phyloP scores from a whole-genome alignment of 768 basidiomycete genomes.

The Tricholoma hemisulphureum region DNA sequence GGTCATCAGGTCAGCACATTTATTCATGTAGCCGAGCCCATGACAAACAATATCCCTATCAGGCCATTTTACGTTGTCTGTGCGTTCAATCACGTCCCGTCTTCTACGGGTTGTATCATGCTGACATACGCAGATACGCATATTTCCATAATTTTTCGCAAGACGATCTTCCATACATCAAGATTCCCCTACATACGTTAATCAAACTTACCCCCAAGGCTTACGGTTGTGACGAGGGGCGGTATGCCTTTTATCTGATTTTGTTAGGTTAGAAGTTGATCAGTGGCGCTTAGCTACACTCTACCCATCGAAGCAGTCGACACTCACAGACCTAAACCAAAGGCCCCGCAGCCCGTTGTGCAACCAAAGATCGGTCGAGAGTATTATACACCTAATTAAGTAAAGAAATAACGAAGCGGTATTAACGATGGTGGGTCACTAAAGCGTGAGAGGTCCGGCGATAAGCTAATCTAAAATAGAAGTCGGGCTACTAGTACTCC shows the following conservation, averaged over 20 bases:
- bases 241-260: constrained; percentile 44
- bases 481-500: background rate
- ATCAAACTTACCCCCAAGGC: constrained; percentile 98
- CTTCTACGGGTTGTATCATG: constrained; percentile 14
- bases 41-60: background rate
- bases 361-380: constrained; percentile 39
- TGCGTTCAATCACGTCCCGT: constrained; percentile 33
- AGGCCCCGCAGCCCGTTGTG: constrained; percentile 33
- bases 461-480: background rate
- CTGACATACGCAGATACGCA: constrained; percentile 64
- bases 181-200: constrained; percentile 94
- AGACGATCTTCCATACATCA: constrained; percentile 95
- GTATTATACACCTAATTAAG: constrained; percentile 40
- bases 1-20: constrained; percentile 74
- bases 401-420: no score
- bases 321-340: constrained; percentile 77
- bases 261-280: background rate
- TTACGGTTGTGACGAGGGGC: constrained; percentile 97
- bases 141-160: constrained; percentile 94
- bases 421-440: background rate
- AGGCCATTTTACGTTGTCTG: constrained; percentile 81
- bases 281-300: constrained; percentile 56
- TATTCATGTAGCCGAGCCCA: constrained; percentile 3
- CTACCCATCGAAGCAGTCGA: constrained; percentile 92
- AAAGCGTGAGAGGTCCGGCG: background rate